Conservation (phyloP, 805 yeast species). For the Tetrapisispora taiwanensis region DNA sequence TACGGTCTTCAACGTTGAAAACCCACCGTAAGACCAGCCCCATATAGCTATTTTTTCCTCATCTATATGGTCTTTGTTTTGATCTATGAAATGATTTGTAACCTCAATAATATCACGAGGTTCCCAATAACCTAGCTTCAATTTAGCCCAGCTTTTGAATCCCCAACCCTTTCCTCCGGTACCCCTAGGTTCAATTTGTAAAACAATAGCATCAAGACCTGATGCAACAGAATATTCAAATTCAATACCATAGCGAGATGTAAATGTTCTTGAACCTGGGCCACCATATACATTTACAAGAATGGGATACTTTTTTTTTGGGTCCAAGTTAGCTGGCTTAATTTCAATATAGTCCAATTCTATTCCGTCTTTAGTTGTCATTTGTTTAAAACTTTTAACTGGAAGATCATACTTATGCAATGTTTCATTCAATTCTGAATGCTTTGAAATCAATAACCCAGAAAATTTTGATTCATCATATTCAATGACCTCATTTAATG, state of each 20-base stretch:
- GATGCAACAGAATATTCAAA: slow-evolving; percentile 54
- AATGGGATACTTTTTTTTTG: slow-evolving; percentile 44
- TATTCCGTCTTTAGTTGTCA: slow-evolving; percentile 33
- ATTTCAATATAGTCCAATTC: slow-evolving; percentile 48
- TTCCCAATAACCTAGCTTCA: slow-evolving; percentile 63
- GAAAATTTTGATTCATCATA: slow-evolving; percentile 4
- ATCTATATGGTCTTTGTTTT: slow-evolving; percentile 38
- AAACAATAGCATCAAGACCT: slow-evolving; percentile 46
- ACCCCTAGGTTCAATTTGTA: slow-evolving; percentile 71
- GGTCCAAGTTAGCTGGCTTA: slow-evolving; percentile 47
- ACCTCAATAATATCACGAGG: slow-evolving; percentile 54
- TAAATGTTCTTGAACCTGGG: slow-evolving; percentile 61
- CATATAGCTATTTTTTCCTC: slow-evolving; percentile 51
- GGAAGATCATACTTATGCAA: slow-evolving; percentile 40
- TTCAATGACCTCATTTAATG: slow-evolving; percentile 8
- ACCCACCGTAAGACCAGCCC: slow-evolving; percentile 91
- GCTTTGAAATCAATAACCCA: slow-evolving; percentile 11
- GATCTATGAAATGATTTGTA: slow-evolving; percentile 39
- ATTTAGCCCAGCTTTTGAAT: slow-evolving; percentile 45
- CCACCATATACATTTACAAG: slow-evolving; percentile 69
- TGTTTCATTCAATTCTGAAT: slow-evolving; percentile 7
- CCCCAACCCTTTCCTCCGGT: slow-evolving; percentile 74
- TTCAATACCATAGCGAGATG: slow-evolving; percentile 37
- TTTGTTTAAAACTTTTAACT: slow-evolving; percentile 29
- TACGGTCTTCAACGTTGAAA: slow-evolving; percentile 59